Evolutionary conservation across 441 rosid species (phyloP).

Genomic region (Hura crepitans): DNA sequence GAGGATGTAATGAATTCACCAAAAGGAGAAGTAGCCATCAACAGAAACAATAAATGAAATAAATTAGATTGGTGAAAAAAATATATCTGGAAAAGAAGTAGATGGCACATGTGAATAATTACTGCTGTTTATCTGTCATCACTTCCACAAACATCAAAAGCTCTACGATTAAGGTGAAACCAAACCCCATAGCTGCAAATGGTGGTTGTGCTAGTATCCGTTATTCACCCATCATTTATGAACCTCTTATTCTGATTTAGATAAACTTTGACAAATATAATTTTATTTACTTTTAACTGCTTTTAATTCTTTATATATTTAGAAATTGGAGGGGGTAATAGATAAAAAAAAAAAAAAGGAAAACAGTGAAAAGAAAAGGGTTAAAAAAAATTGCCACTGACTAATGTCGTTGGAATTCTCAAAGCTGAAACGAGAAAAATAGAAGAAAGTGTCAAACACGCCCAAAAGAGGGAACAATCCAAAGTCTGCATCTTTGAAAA

Average conservation of each 20-base stretch:
- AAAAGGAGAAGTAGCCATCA: constrained; percentile 14
- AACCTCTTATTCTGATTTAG: not conserved
- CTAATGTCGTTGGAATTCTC: not conserved
- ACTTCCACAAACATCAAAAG: not conserved
- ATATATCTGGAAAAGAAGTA: not conserved
- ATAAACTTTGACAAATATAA: not conserved
- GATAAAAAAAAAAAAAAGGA: not conserved
- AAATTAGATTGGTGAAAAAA: not conserved
- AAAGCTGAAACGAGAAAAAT: constrained; percentile 30
- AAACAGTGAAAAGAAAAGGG: constrained; percentile 12
- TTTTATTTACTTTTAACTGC: not conserved
- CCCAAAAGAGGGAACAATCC: constrained; percentile 35
- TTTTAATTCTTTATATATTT: no score
- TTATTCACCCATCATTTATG: constrained; percentile 12
- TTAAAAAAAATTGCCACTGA: not conserved
- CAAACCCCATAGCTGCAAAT: constrained; percentile 18
- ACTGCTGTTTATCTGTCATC: constrained; percentile 19
- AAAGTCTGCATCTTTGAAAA: constrained; percentile 8
- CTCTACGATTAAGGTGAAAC: constrained; percentile 20
- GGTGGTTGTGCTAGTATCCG: constrained; percentile 23
- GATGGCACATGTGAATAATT: constrained; percentile 16
- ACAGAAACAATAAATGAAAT: not conserved
- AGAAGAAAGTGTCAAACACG: constrained; percentile 33
- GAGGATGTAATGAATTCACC: constrained; percentile 12
- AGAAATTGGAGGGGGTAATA: no score